Evolutionary conservation across 129 eudicot genomes (phyloP).

Genomic region (Pseudognaphalium luteoalbum): DNA sequence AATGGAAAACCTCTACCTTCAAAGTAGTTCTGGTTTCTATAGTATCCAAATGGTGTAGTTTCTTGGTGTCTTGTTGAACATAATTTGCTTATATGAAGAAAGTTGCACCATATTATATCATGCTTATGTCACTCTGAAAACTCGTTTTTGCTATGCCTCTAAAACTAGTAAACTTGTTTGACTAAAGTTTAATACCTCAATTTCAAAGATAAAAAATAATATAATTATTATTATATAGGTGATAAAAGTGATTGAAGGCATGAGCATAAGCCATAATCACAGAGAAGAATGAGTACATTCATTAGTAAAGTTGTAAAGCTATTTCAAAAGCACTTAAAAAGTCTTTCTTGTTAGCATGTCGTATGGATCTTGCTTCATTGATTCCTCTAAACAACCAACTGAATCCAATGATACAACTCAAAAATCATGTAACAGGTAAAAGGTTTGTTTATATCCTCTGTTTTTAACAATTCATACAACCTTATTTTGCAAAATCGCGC

Average conservation of each 20-base stretch:
- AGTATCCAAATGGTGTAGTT: not conserved
- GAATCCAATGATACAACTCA: slow-evolving; percentile 33
- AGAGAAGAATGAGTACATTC: slow-evolving; percentile 36
- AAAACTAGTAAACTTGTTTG: not conserved
- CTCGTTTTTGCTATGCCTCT: not conserved
- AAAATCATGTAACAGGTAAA: slow-evolving; percentile 8
- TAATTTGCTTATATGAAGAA: not conserved
- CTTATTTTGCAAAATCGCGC: not conserved
- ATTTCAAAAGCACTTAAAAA: slow-evolving; percentile 27
- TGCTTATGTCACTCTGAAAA: not conserved
- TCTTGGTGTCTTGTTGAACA: slow-evolving; percentile 17
- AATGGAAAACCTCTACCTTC: slow-evolving; percentile 46
- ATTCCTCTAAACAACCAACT: slow-evolving; percentile 25
- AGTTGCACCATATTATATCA: not conserved
- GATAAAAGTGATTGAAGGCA: slow-evolving; percentile 33
- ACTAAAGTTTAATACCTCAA: not conserved
- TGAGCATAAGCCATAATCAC: slow-evolving; percentile 30
- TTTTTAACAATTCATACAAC: not conserved
- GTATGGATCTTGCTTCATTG: slow-evolving; percentile 35
- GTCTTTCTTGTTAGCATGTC: slow-evolving; percentile 32
- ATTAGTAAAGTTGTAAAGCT: slow-evolving; percentile 44
- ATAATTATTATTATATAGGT: not conserved
- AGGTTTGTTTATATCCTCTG: not conserved
- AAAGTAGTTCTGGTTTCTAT: not conserved
- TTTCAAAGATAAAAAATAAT: not conserved